Percentiles rank a stretch among this genome's conserved stretches.
These are phyloP conservation scores for Murraya paniculata DNA, from an alignment of 345 rosid species.

Conservation along the genomic window DNA sequence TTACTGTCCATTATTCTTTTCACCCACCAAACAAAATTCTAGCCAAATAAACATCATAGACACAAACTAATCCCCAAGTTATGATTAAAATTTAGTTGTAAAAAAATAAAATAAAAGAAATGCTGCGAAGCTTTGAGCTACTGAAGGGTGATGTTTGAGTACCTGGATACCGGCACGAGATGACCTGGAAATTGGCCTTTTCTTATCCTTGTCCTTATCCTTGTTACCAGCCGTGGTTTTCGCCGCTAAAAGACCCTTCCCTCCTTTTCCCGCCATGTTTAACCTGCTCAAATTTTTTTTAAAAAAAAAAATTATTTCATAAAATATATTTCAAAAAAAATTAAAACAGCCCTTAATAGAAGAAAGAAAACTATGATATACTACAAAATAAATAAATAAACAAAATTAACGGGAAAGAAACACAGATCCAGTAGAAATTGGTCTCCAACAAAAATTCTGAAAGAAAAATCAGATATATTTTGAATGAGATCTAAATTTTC, in stretches of 20 bases:
- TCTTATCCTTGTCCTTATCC: slow-evolving; percentile 83
- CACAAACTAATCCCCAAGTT: background rate
- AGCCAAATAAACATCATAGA: background rate
- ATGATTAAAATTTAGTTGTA: background rate
- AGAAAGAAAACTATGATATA: background rate
- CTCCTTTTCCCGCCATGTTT: slow-evolving; percentile 92
- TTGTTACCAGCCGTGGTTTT: slow-evolving; percentile 83
- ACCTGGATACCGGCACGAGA: slow-evolving; percentile 98
- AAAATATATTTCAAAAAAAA: background rate
- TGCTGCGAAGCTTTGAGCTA: background rate
- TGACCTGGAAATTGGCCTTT: slow-evolving; percentile 76
- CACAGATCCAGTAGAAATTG: background rate
- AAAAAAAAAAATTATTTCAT: background rate
- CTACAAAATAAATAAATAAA: background rate
- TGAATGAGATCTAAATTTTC: background rate
- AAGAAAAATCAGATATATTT: background rate
- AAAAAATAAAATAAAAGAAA: background rate
- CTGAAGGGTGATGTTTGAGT: background rate
- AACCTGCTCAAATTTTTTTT: slow-evolving; percentile 5
- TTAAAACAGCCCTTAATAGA: background rate
- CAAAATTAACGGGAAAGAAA: background rate
- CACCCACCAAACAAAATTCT: background rate
- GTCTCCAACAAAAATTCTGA: background rate
- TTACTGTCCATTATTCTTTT: too few relatives aligned
- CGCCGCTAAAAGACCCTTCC: slow-evolving; percentile 72